Evolutionary conservation across 148 eudicot species (phyloP).

Genomic region (Vaccinium macrocarpon): DNA sequence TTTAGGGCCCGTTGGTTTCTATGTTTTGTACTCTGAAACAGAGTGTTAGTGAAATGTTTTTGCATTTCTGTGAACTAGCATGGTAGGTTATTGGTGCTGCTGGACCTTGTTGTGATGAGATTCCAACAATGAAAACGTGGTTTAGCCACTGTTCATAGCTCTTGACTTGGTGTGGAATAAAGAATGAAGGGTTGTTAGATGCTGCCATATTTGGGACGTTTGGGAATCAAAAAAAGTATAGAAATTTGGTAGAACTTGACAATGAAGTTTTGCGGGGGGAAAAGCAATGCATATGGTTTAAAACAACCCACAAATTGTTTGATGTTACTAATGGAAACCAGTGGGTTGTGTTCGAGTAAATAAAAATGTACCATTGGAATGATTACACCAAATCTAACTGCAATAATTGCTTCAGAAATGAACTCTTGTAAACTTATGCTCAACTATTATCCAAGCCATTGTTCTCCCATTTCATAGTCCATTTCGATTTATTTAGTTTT

Average conservation of each 20-base stretch:
- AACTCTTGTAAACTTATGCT: neutral
- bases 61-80: neutral
- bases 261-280: neutral
- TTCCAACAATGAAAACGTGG: neutral
- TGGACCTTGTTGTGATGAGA: neutral
- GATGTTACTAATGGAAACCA: neutral
- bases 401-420: neutral
- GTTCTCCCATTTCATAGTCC: neutral
- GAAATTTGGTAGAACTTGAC: neutral
- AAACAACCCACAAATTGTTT: neutral
- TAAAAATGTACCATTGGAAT: no score
- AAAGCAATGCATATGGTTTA: neutral
- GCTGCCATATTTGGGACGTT: neutral
- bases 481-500: neutral
- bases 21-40: neutral
- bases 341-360: neutral
- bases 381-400: neutral
- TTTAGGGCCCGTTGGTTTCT: constrained; percentile 13
- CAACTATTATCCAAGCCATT: neutral
- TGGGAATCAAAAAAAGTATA: neutral
- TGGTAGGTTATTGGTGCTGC: neutral
- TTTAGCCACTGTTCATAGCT: neutral
- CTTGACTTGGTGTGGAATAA: neutral
- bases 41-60: neutral
- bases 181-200: constrained; percentile 1